Base-by-base conservation (phyloP, 305 asterid species). In the Rubia peregrina region DNA sequence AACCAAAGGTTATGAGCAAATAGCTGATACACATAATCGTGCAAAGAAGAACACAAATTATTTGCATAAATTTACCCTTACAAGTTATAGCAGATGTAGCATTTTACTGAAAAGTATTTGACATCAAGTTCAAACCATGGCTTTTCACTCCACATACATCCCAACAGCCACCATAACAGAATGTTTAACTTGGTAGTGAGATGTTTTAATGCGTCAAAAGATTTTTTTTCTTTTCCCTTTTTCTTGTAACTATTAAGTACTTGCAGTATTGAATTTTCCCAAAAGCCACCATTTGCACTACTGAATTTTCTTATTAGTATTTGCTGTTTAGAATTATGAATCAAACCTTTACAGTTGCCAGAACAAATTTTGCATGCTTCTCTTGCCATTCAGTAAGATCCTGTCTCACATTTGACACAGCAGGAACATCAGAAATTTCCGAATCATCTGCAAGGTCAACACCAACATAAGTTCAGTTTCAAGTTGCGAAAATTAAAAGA, bases 311-410 rank as follows among this genome's bases (percentile, higher is more conserved):
- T 40, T n/a, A 63, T 33, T 16, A 40, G 9, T 17, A 33, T 62
- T 56, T 3, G 24, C 40, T 41, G 36, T n/a, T 10, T 42, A 3
- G 26, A 63, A 67, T n/a, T 61, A 17, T 68, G 40, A 43, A 65
- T 70, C 87, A 72, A 70, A 93, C 97, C 96, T 89, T 89, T 75
- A 92, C 96, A 44, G 92, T 83, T 65, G 81, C 75, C 61, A 90
- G 91, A 73, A 90, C 96, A 84, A 93, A 83, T 77, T 90, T 93
- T 30, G 98, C 98, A 79, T 90, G 97, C 71, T n/a, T 89, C 83
- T 83, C 98, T 85, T 93, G 95, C 91, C 92, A 93, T 81, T 86
- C 90, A 46, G 95, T 87, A 71, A 93, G 97, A 84, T 93, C 97
- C 83, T 87, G 96, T 73, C 89, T 85, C 73, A 93, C 85, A 83